Base-by-base conservation (phyloP, 2,329 filamentous ascomycete species). In the Aspergillus brunneoviolaceus region DNA sequence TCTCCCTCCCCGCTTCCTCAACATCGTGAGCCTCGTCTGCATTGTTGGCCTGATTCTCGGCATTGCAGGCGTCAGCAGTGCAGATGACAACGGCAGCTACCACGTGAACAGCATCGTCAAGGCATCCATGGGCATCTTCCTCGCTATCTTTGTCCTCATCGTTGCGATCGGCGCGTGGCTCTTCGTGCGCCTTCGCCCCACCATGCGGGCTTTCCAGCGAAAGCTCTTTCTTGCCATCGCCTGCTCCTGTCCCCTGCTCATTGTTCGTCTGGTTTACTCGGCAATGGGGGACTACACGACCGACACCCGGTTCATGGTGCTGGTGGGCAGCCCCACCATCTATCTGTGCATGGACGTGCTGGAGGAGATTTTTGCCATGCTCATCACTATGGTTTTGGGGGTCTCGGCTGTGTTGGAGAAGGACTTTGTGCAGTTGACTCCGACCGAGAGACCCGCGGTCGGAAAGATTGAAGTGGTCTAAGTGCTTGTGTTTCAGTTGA, bases 401-500 rank as follows among this genome's bases (percentile, higher is more conserved):
- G 49, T 67, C 12, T 67, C 56, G 11, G 65, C 67, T 49, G 64
- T 68, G 9, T 31, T 62, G n/a, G 45, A 59, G 49, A 16, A 14
- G 2, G 64, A 66, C 50, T 58, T 45, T 23, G 55, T 50, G 3
- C 39, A 48, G 25, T 23, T 33, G 5, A 31, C 31, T 14, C 29
- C 53, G 10, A 23, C 16, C 0, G n/a, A 25, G 53, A 11, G 19
- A 12, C 7, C 19, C 5, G 27, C n/a, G 3, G 42, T 49, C 7
- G 42, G n/a, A 5, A 48, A 55, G 39, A 0, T 23, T n/a, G 51
- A 39, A 23, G 31, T 10, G 7, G 51, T 14, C 5, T 52, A 25
- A 52, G 51, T 63, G 25, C 77, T 72, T 79, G 57, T 77, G 71
- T 0, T 60, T 42, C 27, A 77, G 60, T 75, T 75, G 79, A 23